Evolutionary conservation across 1,284 basidiomycete genomes (phyloP).

Genomic region (Hemileia vastatrix): DNA sequence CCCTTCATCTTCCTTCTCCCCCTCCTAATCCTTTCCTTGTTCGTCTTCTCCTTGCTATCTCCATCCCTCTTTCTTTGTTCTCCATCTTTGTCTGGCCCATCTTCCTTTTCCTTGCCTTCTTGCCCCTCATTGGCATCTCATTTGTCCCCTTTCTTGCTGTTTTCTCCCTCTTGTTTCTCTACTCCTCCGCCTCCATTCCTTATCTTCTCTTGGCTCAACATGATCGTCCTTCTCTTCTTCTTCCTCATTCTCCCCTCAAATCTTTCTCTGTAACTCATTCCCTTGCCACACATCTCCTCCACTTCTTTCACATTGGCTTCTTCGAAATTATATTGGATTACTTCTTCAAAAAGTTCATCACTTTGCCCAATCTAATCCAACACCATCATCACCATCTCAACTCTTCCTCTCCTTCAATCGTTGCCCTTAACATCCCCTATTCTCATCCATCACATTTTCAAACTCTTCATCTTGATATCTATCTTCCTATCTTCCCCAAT

Average conservation of each 20-base stretch:
- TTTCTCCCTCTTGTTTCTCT: slow-evolving; percentile 27
- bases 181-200: slow-evolving; percentile 32
- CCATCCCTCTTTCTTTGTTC: neutral
- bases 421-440: slow-evolving; percentile 25
- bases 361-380: too few relatives aligned
- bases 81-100: slow-evolving; percentile 21
- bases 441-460: slow-evolving; percentile 36
- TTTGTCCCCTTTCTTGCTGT: slow-evolving; percentile 35
- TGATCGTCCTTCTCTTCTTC: slow-evolving; percentile 36
- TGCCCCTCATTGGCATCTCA: slow-evolving; percentile 31
- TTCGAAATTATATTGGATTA: slow-evolving; percentile 17
- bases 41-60: slow-evolving; percentile 6
- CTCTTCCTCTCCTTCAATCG: neutral
- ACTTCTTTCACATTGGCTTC: neutral
- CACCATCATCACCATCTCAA: neutral
- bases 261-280: slow-evolving; percentile 19
- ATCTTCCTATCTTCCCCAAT: slow-evolving; percentile 1
- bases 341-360: slow-evolving; percentile 11
- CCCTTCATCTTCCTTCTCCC: slow-evolving; percentile 1
- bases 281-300: neutral
- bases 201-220: slow-evolving; percentile 30
- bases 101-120: slow-evolving; percentile 21
- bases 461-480: neutral
- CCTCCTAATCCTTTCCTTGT: neutral
- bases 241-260: slow-evolving; percentile 39